phyloP scores from a whole-genome alignment of 768 basidiomycete species.

The Termitomyces heimii region DNA sequence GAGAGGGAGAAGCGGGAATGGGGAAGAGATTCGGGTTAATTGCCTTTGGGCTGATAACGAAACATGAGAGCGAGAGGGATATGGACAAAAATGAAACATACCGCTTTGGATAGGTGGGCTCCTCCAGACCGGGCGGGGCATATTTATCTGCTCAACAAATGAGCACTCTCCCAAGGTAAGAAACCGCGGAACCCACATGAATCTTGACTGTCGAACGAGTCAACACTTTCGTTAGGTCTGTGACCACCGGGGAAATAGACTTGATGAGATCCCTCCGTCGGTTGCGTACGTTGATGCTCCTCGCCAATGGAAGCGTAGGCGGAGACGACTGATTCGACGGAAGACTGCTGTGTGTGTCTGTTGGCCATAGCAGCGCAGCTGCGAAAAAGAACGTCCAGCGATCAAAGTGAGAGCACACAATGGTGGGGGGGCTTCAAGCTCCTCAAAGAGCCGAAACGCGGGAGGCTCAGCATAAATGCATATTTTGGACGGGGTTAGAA shows the following conservation, averaged over 20 bases:
- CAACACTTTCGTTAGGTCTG: conserved; percentile 16
- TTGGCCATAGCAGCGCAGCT: conserved; percentile 19
- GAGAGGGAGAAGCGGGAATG: conserved; percentile 15
- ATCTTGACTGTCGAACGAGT: conserved; percentile 14
- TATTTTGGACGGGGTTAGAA: conserved; percentile 15
- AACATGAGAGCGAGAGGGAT: neutral
- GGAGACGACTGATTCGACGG: conserved; percentile 22
- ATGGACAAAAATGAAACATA: conserved; percentile 1
- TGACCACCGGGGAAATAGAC: conserved; percentile 18
- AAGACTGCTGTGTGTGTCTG: conserved; percentile 19
- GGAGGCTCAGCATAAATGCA: conserved; percentile 10
- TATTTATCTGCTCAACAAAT: conserved; percentile 1
- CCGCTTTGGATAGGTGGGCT: conserved; percentile 10
- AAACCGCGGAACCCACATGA: conserved; percentile 7
- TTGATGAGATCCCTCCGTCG: conserved; percentile 14
- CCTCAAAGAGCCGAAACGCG: conserved; percentile 12
- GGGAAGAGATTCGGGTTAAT: conserved; percentile 17
- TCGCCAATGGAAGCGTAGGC: conserved; percentile 10
- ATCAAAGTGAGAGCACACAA: conserved; percentile 10
- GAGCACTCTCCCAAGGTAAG: neutral
- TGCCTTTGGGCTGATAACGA: conserved; percentile 9
- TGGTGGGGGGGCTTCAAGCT: conserved; percentile 20
- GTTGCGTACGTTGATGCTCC: conserved; percentile 7
- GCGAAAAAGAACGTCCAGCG: conserved; percentile 21
- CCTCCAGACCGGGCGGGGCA: conserved; percentile 10